phyloP scores from a whole-genome alignment of 75 land plant species.

The Isoetes taiwanensis region DNA sequence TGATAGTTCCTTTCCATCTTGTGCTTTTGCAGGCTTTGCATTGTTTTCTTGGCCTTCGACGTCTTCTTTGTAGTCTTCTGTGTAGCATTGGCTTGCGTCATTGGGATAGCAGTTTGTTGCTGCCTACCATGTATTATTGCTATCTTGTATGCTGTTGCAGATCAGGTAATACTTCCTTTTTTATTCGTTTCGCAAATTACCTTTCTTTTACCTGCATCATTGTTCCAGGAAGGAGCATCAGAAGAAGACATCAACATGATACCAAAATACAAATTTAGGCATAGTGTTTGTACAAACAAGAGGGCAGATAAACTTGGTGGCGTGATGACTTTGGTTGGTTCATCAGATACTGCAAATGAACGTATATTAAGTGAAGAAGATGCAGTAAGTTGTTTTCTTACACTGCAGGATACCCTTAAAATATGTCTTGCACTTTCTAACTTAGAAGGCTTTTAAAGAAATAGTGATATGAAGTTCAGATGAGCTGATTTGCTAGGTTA shows the following conservation, averaged over 20 bases:
- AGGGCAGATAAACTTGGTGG: constrained; percentile 9
- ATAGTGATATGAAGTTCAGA: constrained; percentile 12
- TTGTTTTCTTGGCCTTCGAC: constrained; percentile 55
- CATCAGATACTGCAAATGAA: not conserved
- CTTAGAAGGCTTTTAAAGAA: not conserved
- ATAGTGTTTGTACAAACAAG: constrained; percentile 1
- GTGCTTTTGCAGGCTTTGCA: constrained; percentile 56
- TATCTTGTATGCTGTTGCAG: constrained; percentile 57
- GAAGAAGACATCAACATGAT: constrained; percentile 60
- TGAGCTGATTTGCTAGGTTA: constrained; percentile 29
- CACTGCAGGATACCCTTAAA: not conserved
- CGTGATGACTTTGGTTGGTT: constrained; percentile 13
- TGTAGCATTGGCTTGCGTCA: constrained; percentile 54
- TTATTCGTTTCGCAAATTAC: too few relatives aligned
- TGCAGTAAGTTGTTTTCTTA: constrained; percentile 2
- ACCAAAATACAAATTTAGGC: constrained; percentile 46
- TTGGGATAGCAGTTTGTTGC: constrained; percentile 72
- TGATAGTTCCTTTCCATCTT: too few relatives aligned
- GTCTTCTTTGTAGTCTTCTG: constrained; percentile 58
- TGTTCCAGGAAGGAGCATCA: constrained; percentile 71
- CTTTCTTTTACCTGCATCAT: too few relatives aligned
- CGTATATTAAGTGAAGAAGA: not conserved
- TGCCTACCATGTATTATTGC: constrained; percentile 73
- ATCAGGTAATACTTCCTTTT: constrained; percentile 68
- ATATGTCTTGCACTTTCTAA: not conserved